These are phyloP conservation scores for Myxozyma geophila DNA, from an alignment of 805 yeast genomes.

Conservation along the genomic window DNA sequence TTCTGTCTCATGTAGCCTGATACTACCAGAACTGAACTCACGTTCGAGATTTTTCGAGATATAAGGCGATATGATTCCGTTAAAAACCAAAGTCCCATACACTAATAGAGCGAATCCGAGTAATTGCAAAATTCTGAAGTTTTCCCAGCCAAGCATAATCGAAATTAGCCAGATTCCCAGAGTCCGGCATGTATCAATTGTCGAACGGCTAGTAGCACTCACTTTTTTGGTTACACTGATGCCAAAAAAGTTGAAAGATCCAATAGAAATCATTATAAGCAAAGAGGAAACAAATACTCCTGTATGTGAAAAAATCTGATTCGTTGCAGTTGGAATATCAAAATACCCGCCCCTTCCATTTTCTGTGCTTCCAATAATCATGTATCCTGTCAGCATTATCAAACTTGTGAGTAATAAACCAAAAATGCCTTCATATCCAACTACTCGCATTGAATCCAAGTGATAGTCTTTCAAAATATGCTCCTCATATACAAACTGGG, in stretches of 20 bases:
- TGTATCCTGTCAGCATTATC: slow-evolving; percentile 47
- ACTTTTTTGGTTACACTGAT: slow-evolving; percentile 65
- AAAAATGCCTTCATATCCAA: slow-evolving; percentile 74
- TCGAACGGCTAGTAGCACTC: slow-evolving; percentile 78
- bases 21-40: background rate
- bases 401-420: slow-evolving; percentile 56
- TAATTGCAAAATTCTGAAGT: slow-evolving; percentile 63
- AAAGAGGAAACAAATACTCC: slow-evolving; percentile 57
- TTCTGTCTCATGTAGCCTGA: slow-evolving; percentile 3
- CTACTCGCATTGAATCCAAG: slow-evolving; percentile 65
- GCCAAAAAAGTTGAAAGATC: slow-evolving; percentile 74
- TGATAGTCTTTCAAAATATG: slow-evolving; percentile 59
- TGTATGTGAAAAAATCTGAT: slow-evolving; percentile 53
- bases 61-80: slow-evolving; percentile 49
- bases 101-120: slow-evolving; percentile 67
- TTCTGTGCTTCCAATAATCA: slow-evolving; percentile 47
- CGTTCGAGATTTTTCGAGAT: slow-evolving; percentile 5
- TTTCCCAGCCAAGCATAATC: slow-evolving; percentile 73
- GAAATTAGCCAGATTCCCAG: slow-evolving; percentile 77
- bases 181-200: slow-evolving; percentile 78
- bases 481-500: slow-evolving; percentile 80
- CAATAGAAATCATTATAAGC: slow-evolving; percentile 71
- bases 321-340: slow-evolving; percentile 58
- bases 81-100: slow-evolving; percentile 73
- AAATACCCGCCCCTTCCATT: slow-evolving; percentile 54